Evolutionary conservation across 805 yeast genomes (phyloP), one percentile per base, ranked within the genome.

Genomic region (Cyberlindnera veronae): DNA sequence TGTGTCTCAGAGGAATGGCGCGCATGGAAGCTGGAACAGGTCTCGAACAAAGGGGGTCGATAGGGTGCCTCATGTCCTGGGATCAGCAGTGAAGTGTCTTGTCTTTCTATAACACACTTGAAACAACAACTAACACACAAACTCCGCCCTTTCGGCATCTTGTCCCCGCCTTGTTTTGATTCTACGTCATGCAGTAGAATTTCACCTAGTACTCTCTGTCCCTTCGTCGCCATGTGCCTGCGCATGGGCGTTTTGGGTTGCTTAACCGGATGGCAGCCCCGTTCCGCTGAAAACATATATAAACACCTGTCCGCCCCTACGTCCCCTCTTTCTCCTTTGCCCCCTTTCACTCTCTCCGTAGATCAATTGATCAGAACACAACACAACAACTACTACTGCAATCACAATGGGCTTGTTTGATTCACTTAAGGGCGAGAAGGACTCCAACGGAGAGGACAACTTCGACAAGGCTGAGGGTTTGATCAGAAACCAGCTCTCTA

Each of bases 381-480:
- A 31, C n/a, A 29, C 12, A 7, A 29, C 33, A 26, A 8, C 33
- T 11, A 24, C 26, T 12, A 24, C 13, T 12, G n/a, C n/a, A 11
- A 7, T 29, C 20, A 36, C 27, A 29, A 36, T 34, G 41, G 38
- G 41, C 10, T 34, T 38, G 16, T 17, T 42, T 14, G 42, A 38
- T 38, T 33, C 33, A 32, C 17, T 34, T 28, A 37, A 24, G 30
- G 41, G 41, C 18, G 38, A 41, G 27, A 29, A 37, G 17, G 45
- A 41, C 41, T 19, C 10, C 12, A 33, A 22, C 33, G 41, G 43
- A 12, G 13, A 26, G 23, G 43, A 39, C 39, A 39, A 39, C 43
- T 39, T 39, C 17, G 43, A 39, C 39, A 39, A 39, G 36, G 39
- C 36, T 28, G 36, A 39, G 32, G 21, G 16, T 21, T 6, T 21